Evolutionary conservation across 306 rosid genomes (phyloP).

Genomic region (Prunus dulcis): DNA sequence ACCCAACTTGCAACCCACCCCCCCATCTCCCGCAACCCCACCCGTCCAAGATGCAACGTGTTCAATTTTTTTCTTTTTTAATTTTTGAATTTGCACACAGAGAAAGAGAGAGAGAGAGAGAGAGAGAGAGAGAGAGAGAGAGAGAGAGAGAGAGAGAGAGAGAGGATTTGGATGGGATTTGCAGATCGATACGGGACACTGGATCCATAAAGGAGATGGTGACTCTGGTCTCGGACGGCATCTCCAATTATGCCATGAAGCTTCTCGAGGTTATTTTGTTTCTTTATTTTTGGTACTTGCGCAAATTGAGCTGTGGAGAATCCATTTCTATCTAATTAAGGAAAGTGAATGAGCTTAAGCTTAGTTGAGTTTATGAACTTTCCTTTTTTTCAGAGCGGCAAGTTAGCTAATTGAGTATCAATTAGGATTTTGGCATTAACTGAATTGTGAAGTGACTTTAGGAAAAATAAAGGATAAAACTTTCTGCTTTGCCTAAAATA

Average conservation of each 20-base stretch:
- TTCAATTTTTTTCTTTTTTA: no score
- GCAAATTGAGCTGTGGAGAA: slow-evolving; percentile 7
- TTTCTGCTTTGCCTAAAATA: background rate
- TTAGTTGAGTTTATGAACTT: background rate
- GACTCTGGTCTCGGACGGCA: slow-evolving; percentile 88
- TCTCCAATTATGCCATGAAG: slow-evolving; percentile 70
- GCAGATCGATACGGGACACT: slow-evolving; percentile 62
- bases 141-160: no score
- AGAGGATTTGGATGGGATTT: no score
- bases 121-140: no score
- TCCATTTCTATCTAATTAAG: background rate
- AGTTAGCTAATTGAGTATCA: background rate
- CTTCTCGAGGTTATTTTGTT: slow-evolving; percentile 56
- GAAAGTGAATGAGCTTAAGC: background rate
- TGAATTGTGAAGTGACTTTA: background rate
- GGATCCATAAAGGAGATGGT: slow-evolving; percentile 89
- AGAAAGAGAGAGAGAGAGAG: no score
- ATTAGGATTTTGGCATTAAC: background rate
- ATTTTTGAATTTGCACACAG: no score
- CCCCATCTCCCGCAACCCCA: no score
- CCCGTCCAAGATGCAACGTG: no score
- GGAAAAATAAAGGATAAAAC: background rate
- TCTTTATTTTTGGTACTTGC: background rate
- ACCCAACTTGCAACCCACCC: no score
- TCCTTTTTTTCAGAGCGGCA: background rate